A percentile compares a stretch with the other conserved stretches of the same genome.
phyloP scores from a whole-genome alignment of 1,284 basidiomycete species.

The Inonotus hispidus region DNA sequence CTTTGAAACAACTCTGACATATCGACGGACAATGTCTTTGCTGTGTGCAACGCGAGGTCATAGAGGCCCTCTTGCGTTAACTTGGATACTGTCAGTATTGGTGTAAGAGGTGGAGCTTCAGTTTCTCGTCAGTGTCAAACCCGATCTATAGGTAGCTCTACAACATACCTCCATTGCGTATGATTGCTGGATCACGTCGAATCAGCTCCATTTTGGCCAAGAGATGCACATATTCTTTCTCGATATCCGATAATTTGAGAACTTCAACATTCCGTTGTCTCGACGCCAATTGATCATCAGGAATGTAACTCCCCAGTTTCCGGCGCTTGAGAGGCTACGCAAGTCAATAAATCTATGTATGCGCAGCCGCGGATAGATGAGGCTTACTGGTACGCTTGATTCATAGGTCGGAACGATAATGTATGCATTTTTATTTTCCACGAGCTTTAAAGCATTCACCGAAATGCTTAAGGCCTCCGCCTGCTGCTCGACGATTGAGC shows the following conservation, averaged over 20 bases:
- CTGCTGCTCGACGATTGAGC: conserved; percentile 67
- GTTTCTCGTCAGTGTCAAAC: conserved; percentile 16
- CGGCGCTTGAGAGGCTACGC: conserved; percentile 55
- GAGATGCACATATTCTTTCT: conserved; percentile 79
- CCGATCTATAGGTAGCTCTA: conserved; percentile 7
- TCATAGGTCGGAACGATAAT: conserved; percentile 52
- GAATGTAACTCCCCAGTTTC: conserved; percentile 72
- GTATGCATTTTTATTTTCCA: conserved; percentile 83
- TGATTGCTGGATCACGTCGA: conserved; percentile 48
- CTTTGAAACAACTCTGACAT: conserved; percentile 83
- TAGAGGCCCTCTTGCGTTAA: conserved; percentile 79
- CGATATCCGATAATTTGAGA: conserved; percentile 77
- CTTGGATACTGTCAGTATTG: conserved; percentile 72
- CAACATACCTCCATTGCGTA: conserved; percentile 40
- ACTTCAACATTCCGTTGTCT: conserved; percentile 69
- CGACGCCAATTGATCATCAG: conserved; percentile 61
- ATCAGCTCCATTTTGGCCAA: conserved; percentile 77
- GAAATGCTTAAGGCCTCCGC: conserved; percentile 81
- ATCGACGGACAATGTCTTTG: conserved; percentile 74
- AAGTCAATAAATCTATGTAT: conserved; percentile 24
- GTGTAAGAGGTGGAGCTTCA: conserved; percentile 46
- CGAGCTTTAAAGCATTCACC: conserved; percentile 84
- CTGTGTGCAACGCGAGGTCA: conserved; percentile 76
- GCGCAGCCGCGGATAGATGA: conserved; percentile 24
- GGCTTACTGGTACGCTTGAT: conserved; percentile 39